Evolutionary conservation across 768 basidiomycete genomes (phyloP), one percentile per base, ranked within the genome.

Genomic region (Lactifluus piperatus): DNA sequence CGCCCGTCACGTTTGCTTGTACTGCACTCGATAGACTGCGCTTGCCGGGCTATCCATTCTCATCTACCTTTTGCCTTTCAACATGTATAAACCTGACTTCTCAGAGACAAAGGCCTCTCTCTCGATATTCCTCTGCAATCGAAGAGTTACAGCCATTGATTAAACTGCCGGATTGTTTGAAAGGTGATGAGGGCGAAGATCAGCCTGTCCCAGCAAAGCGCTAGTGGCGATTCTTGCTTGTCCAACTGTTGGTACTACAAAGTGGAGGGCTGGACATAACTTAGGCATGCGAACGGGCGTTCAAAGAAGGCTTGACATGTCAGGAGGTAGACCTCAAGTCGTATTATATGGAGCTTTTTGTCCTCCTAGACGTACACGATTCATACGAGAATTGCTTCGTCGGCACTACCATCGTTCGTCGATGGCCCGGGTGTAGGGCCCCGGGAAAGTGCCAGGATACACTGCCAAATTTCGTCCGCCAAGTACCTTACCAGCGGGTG

Each of bases 171-270:
- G 61, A 32, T 22, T 64, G 29, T 58, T 54, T 29, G 62, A 55
- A 32, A 55, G 30, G 30, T 30, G 30, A 30, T 30, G 30, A n/a
- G n/a, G n/a, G n/a, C n/a, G n/a, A n/a, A n/a, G n/a, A n/a, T n/a
- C n/a, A n/a, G n/a, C n/a, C n/a, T n/a, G n/a, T n/a, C n/a, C n/a
- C n/a, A n/a, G n/a, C n/a, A n/a, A n/a, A n/a, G n/a, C n/a, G n/a
- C n/a, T n/a, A n/a, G n/a, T n/a, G 81, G 11, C 44, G 97, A 98
- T 69, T 86, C 86, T 18, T 81, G 84, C 62, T 75, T 97, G 57
- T 81, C 97, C 64, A 98, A 99, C 68, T 97, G 94, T 72, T 77
- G 84, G 56, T 71, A 76, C 53, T 98, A 95, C 73, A 98, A 98
- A 68, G 84, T 84, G 2, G 88, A 91, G 65, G 76, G 75, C 24